Base-by-base conservation (phyloP, 1,139 yeast species). In the Fermentozyma sake region DNA sequence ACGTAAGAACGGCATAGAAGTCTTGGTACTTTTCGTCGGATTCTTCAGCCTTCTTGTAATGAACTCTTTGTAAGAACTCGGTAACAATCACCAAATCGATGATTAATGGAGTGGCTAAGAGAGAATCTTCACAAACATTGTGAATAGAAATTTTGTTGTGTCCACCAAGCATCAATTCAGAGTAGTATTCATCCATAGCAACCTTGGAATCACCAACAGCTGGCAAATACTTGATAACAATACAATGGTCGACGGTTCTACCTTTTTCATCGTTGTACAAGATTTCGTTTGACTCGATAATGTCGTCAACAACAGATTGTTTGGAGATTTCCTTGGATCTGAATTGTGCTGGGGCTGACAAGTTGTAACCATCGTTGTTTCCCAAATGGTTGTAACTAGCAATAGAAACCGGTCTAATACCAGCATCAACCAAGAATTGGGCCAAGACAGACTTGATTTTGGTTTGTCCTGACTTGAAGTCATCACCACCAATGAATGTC, bases 131-230 rank as follows among this genome's bases (percentile, higher is more conserved):
- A 61, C 97, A 89, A 22, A 89, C 95, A 54, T 89, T 89, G 66
- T 87, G 95, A 52, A 89, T 82, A 32, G 93, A 79, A 42, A 89
- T 83, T 56, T 91, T 82, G 68, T 87, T 89, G 66, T 87, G 96
- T 26, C 97, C 97, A 38, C 97, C 97, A 49, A 89, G 74, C 96
- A 89, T 87, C 55, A 89, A 77, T 61, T 89, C 96, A 36, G 94
- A 82, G 67, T 87, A 86, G 64, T 89, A 89, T 67, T 89, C 96
- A 59, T 89, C 97, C 96, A 89, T 89, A 31, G 97, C 97, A 39
- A 89, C 96, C 71, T 89, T 89, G 43, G 94, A 79, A 59, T 89
- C 97, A 26, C 95, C 95, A 31, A 89, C 96, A 7, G 96, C 96
- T 35, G 85, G 83, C 52, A 89, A 66, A 58, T 89, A 87, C 66